Percentiles rank a stretch among this genome's conserved stretches.
These are phyloP conservation scores for Phytophthora citrophthora DNA, from an alignment of 352 stramenopile species.

Conservation along the genomic window DNA sequence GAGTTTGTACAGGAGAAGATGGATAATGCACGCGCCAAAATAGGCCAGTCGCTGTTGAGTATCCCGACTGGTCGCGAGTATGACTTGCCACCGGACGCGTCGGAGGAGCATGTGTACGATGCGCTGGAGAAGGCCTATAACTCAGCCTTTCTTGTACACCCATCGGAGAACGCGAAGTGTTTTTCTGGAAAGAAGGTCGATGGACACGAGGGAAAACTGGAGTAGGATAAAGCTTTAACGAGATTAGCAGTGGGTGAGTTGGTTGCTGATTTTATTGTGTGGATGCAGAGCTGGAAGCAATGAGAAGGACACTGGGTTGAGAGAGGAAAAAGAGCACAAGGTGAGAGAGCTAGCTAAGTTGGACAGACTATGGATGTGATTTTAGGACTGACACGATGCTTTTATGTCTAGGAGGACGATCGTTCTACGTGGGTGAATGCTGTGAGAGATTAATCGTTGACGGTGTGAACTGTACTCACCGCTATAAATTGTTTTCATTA, in stretches of 20 bases:
- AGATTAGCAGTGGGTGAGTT: slow-evolving; percentile 4
- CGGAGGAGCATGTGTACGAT: slow-evolving; percentile 49
- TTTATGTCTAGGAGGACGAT: slow-evolving; percentile 1
- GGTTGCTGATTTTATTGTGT: slow-evolving; percentile 9
- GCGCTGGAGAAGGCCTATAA: slow-evolving; percentile 71
- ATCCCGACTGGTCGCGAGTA: slow-evolving; percentile 69
- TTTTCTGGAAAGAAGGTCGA: slow-evolving; percentile 1
- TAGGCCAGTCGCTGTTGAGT: slow-evolving; percentile 26
- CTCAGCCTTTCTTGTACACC: slow-evolving; percentile 46
- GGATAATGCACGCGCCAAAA: slow-evolving; percentile 43
- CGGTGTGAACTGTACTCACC: slow-evolving; percentile 8
- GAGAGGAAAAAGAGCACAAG: slow-evolving; percentile 1
- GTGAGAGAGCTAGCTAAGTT: slow-evolving; percentile 1
- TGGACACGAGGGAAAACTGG: slow-evolving; percentile 7
- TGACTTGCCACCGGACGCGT: slow-evolving; percentile 45
- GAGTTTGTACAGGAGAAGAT: slow-evolving; percentile 50
- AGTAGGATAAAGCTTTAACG: slow-evolving; percentile 19
- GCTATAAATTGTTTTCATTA: slow-evolving; percentile 2
- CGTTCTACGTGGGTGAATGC: slow-evolving; percentile 15
- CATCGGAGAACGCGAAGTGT: slow-evolving; percentile 5
- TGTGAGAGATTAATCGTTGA: background rate
- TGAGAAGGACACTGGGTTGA: background rate
- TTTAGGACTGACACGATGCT: slow-evolving; percentile 5
- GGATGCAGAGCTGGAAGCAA: slow-evolving; percentile 7
- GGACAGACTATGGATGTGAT: background rate